Evolutionary conservation across 1,139 yeast species (phyloP).

Genomic region (Lizanozyma gosingica): DNA sequence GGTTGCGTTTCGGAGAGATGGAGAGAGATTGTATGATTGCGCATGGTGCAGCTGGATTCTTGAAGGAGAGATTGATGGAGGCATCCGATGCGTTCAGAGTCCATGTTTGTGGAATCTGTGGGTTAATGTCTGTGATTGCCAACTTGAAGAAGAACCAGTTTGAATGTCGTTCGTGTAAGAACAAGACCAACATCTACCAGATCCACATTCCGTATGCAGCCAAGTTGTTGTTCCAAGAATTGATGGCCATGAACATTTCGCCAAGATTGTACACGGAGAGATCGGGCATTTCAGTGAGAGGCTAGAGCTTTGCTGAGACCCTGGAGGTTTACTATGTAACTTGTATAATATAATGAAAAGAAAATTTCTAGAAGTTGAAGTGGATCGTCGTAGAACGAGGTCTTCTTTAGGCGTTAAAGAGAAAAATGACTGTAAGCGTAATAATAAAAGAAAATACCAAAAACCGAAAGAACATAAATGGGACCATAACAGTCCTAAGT

Average conservation of each 20-base stretch:
- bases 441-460: too few species aligned
- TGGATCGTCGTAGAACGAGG: too few species aligned
- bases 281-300: slow-evolving; percentile 36
- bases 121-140: slow-evolving; percentile 95
- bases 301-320: slow-evolving; percentile 13
- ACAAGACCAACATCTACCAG: slow-evolving; percentile 96
- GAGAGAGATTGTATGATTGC: slow-evolving; percentile 99
- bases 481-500: too few species aligned
- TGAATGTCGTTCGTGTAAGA: slow-evolving; percentile 97
- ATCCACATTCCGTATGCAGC: slow-evolving; percentile 98
- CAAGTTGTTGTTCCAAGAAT: slow-evolving; percentile 89
- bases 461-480: too few species aligned
- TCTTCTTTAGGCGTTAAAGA: too few species aligned
- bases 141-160: slow-evolving; percentile 94
- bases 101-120: slow-evolving; percentile 96
- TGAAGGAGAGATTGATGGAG: slow-evolving; percentile 96
- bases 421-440: too few species aligned
- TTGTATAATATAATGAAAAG: slow-evolving; percentile 2
- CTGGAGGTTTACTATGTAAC: slow-evolving; percentile 1
- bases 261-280: slow-evolving; percentile 75
- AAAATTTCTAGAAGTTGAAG: too few species aligned
- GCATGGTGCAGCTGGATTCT: slow-evolving; percentile 97
- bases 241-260: slow-evolving; percentile 97
- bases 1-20: slow-evolving; percentile 99
- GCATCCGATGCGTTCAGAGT: slow-evolving; percentile 98